phyloP scores from a whole-genome alignment of 202 grass and related monocot species.

The Dendrocalamus latiflorus region DNA sequence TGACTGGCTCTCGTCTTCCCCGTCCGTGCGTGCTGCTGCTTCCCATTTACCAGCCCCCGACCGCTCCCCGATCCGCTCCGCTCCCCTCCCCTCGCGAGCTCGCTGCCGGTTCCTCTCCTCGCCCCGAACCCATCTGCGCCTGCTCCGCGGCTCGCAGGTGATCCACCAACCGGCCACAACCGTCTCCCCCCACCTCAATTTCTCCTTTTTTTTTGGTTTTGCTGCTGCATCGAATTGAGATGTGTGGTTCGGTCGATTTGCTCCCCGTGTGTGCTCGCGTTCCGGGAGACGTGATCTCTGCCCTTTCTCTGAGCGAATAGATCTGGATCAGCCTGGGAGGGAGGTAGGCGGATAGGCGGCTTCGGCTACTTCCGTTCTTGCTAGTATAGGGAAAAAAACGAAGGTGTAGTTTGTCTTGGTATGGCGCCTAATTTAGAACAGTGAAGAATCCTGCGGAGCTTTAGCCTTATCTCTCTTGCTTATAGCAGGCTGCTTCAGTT shows the following conservation, averaged over 20 bases:
- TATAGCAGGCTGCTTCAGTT: not conserved
- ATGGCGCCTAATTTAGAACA: not conserved
- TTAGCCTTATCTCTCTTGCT: not conserved
- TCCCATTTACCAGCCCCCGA: too few relatives aligned
- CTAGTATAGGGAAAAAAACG: not conserved
- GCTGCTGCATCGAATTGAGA: not conserved
- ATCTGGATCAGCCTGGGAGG: constrained; percentile 23
- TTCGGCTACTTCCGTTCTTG: not conserved
- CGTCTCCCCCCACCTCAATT: not conserved
- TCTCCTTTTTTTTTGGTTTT: not conserved
- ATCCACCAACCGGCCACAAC: too few relatives aligned
- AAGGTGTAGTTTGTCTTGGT: not conserved
- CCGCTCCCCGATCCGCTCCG: too few relatives aligned
- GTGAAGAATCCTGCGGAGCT: not conserved
- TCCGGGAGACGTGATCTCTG: too few relatives aligned
- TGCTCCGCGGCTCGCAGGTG: too few relatives aligned
- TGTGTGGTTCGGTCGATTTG: not conserved
- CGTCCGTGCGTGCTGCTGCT: too few relatives aligned
- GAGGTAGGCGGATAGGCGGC: not conserved
- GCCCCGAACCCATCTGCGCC: too few relatives aligned
- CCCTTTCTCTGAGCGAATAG: not conserved
- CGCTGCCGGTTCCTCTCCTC: too few relatives aligned
- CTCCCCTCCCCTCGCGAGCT: too few relatives aligned
- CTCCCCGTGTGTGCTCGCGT: not conserved
- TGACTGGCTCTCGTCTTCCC: too few relatives aligned